phyloP scores from a whole-genome alignment of 2,329 filamentous ascomycete species.

The Aspergillus fumigatus region DNA sequence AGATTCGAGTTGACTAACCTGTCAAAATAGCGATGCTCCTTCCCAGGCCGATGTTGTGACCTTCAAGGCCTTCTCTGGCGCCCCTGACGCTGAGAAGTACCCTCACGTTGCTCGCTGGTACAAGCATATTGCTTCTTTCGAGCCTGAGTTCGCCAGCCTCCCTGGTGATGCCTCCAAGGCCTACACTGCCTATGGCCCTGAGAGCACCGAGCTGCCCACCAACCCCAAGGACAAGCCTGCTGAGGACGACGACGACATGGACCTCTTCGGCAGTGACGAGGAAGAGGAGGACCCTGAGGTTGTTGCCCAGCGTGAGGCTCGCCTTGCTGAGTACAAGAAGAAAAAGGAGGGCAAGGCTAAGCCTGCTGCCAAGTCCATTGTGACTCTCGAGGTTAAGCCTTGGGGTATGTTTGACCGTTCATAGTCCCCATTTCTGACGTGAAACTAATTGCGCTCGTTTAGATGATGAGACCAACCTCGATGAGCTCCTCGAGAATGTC shows the following conservation, averaged over 20 bases:
- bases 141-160: conserved; percentile 86
- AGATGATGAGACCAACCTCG: conserved; percentile 94
- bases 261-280: conserved; percentile 88
- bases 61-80: conserved; percentile 80
- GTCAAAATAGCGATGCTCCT: conserved; percentile 53
- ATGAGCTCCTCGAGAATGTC: conserved; percentile 72
- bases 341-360: conserved; percentile 96
- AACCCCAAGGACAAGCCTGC: conserved; percentile 82
- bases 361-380: conserved; percentile 89
- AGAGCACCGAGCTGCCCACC: conserved; percentile 68
- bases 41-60: conserved; percentile 94
- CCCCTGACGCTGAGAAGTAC: conserved; percentile 80
- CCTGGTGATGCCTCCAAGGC: conserved; percentile 86
- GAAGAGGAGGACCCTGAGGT: conserved; percentile 93
- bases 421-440: background rate
- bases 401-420: conserved; percentile 68
- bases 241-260: conserved; percentile 79
- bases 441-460: conserved; percentile 15
- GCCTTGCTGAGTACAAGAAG: conserved; percentile 87
- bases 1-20: conserved; percentile 11
- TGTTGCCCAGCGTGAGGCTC: conserved; percentile 76
- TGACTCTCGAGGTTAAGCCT: conserved; percentile 95
- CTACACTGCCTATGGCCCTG: conserved; percentile 87
- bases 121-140: conserved; percentile 93
- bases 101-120: conserved; percentile 96